Conservation (phyloP, 768 basidiomycete species). For the Tricholomella constricta region DNA sequence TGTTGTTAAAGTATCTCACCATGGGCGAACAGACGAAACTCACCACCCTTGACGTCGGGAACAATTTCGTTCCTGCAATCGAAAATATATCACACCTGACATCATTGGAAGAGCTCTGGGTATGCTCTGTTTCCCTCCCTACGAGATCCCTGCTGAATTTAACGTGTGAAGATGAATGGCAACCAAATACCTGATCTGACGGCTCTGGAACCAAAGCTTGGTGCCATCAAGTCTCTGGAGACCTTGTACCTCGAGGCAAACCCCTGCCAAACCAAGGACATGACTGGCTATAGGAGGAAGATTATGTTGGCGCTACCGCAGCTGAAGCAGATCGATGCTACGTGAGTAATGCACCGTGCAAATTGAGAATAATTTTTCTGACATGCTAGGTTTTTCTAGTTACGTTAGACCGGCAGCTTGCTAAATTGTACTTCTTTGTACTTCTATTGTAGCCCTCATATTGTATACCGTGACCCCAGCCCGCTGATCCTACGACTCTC, state of each 20-base stretch:
- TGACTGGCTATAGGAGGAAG: constrained; percentile 81
- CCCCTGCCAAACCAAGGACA: constrained; percentile 83
- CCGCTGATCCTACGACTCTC: too few species aligned
- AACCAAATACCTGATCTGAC: constrained; percentile 79
- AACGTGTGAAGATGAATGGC: constrained; percentile 67
- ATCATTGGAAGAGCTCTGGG: constrained; percentile 93
- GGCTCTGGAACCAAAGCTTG: constrained; percentile 68
- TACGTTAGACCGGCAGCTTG: constrained; percentile 14
- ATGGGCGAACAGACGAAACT: constrained; percentile 53
- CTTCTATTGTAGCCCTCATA: neutral
- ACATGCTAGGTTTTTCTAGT: neutral
- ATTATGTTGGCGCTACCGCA: constrained; percentile 87
- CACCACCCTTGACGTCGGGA: constrained; percentile 84
- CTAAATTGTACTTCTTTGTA: neutral
- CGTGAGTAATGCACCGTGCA: constrained; percentile 50
- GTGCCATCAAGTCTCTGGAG: constrained; percentile 59
- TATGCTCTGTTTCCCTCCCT: constrained; percentile 38
- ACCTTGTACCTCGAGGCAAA: constrained; percentile 97
- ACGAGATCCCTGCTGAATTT: neutral
- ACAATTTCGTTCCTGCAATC: constrained; percentile 77
- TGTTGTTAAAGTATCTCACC: neutral
- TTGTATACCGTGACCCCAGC: neutral
- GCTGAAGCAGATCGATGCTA: constrained; percentile 93
- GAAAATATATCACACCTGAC: constrained; percentile 82
- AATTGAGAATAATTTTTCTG: neutral